Evolutionary conservation across 208 protist genomes (phyloP), one percentile per base, ranked within the genome.

Genomic region (Tritrichomonas foetus): DNA sequence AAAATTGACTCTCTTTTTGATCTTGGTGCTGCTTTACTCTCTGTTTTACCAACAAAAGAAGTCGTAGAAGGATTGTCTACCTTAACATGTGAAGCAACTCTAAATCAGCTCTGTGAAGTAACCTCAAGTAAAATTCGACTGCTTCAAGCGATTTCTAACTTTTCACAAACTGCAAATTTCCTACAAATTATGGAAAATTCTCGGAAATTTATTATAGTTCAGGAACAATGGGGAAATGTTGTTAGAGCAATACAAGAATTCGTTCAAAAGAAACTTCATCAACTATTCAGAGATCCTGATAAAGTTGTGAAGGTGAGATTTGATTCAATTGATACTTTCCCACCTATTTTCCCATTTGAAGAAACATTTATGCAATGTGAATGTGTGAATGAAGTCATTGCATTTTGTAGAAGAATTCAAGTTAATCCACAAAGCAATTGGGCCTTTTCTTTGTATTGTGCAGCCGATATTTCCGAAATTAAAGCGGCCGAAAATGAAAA

Each of bases 351-450:
- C 27, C 74, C 74, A n/a, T 9, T 82, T 5, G 74, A 82, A 3
- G 5, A 82, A 53, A 20, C 20, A 13, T 50, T 82, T 25, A 50
- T 47, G 27, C 33, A 30, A 27, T 50, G 11, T 3, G 39, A 50
- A 1, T 27, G 33, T 27, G 11, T 82, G 9, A 39, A 82, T 47
- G 41, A 82, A 47, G 33, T 82, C 14, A 30, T 27, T 14, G 13
- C 14, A 50, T 14, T 82, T 20, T 82, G 74, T 30, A 49, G 39
- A 2, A 33, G 41, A 27, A 30, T 82, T 20, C 74, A 82, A 44
- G 74, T 82, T n/a, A 82, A 82, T 82, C 74, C 74, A 50, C 74
- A 82, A 50, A 82, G 33, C 30, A 82, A 82, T 50, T 82, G 74
- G 74, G 74, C 74, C 30, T 16, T 82, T 30, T 82, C 74, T 0